phyloP scores from a whole-genome alignment of 495 filamentous ascomycete species.

The Bryoglossum gracile region DNA sequence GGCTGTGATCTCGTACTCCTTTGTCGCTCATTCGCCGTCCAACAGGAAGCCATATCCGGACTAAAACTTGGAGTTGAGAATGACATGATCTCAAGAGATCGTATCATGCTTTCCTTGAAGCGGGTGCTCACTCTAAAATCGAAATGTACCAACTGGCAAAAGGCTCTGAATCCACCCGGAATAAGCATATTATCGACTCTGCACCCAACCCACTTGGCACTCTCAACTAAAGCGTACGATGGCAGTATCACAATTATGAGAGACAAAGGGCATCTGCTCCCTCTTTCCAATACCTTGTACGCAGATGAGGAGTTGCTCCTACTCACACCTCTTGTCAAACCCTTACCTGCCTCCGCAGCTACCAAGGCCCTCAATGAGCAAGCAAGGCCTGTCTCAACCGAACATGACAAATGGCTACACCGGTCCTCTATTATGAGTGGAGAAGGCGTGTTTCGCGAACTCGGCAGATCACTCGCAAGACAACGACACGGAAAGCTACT shows the following conservation, averaged over 20 bases:
- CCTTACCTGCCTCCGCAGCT: slow-evolving; percentile 72
- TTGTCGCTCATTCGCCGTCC: slow-evolving; percentile 76
- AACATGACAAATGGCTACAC: slow-evolving; percentile 49
- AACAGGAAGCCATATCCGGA: slow-evolving; percentile 79
- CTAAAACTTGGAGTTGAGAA: slow-evolving; percentile 81
- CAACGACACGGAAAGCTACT: slow-evolving; percentile 74
- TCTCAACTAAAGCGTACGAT: slow-evolving; percentile 78
- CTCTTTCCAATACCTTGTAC: slow-evolving; percentile 67
- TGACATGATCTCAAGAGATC: slow-evolving; percentile 67
- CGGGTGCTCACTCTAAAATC: slow-evolving; percentile 69
- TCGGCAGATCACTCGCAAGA: slow-evolving; percentile 72
- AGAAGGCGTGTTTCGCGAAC: slow-evolving; percentile 77
- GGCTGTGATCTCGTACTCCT: slow-evolving; percentile 82
- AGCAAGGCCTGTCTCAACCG: slow-evolving; percentile 31
- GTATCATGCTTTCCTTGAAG: slow-evolving; percentile 65
- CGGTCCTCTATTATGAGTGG: slow-evolving; percentile 71
- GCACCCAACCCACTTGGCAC: slow-evolving; percentile 66
- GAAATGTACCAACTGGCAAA: slow-evolving; percentile 74
- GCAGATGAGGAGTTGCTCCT: slow-evolving; percentile 78
- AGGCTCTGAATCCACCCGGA: slow-evolving; percentile 73
- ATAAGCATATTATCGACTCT: slow-evolving; percentile 64
- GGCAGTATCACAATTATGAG: slow-evolving; percentile 79
- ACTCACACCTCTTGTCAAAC: slow-evolving; percentile 78
- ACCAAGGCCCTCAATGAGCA: slow-evolving; percentile 38
- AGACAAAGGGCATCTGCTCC: slow-evolving; percentile 71